Conservation (phyloP, 2,329 filamentous ascomycete genomes). For the Arthrobotrys entomopaga region DNA sequence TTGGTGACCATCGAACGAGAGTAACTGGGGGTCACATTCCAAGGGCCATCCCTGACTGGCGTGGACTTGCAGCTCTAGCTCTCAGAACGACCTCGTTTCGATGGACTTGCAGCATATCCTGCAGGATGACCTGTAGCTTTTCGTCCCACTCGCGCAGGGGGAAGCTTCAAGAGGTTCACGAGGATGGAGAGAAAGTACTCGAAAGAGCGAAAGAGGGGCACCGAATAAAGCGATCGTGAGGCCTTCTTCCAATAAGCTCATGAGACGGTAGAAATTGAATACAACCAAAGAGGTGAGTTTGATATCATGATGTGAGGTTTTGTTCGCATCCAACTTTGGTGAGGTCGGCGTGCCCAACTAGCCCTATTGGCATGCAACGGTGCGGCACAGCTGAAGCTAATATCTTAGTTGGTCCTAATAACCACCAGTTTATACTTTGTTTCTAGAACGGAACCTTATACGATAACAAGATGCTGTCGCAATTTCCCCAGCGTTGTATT, state of each 20-base stretch:
- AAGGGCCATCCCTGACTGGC: slow-evolving; percentile 23
- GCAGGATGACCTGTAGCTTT: slow-evolving; percentile 50
- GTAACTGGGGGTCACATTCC: slow-evolving; percentile 9
- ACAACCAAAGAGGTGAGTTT: slow-evolving; percentile 41
- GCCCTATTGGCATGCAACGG: slow-evolving; percentile 45
- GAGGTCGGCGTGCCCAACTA: slow-evolving; percentile 32
- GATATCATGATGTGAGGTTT: slow-evolving; percentile 49
- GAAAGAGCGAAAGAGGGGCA: background rate
- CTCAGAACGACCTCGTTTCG: slow-evolving; percentile 22
- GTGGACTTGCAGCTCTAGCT: slow-evolving; percentile 32
- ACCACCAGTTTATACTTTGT: slow-evolving; percentile 15
- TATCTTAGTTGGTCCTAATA: slow-evolving; percentile 5
- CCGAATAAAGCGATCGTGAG: slow-evolving; percentile 29
- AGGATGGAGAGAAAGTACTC: background rate
- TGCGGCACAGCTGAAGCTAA: slow-evolving; percentile 50
- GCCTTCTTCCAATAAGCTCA: slow-evolving; percentile 10
- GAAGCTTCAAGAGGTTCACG: slow-evolving; percentile 18
- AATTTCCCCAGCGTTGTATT: slow-evolving; percentile 2
- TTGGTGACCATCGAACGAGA: slow-evolving; percentile 18
- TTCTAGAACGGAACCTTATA: slow-evolving; percentile 40
- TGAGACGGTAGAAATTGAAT: background rate
- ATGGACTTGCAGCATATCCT: slow-evolving; percentile 39
- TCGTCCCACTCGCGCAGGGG: slow-evolving; percentile 35
- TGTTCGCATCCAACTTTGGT: slow-evolving; percentile 50
- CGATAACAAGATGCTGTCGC: slow-evolving; percentile 8